Evolutionary conservation across 495 filamentous ascomycete species (phyloP).

Genomic region (Penicillium subrubescens): DNA sequence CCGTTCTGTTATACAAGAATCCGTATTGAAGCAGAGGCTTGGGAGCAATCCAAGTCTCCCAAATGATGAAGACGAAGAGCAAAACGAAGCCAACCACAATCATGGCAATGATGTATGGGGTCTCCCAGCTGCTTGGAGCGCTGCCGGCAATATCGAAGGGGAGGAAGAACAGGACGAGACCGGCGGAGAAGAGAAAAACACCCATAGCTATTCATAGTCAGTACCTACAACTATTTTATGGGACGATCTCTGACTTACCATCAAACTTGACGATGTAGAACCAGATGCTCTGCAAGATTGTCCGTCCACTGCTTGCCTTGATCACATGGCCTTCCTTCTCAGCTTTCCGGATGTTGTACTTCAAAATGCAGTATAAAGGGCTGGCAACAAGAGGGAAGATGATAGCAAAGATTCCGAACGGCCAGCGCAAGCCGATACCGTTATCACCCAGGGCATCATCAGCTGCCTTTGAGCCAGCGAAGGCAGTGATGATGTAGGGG

Average conservation of each 20-base stretch:
- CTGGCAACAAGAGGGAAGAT: constrained; percentile 53
- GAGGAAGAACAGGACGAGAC: constrained; percentile 60
- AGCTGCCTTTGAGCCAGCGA: constrained; percentile 32
- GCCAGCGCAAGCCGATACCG: constrained; percentile 58
- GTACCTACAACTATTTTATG: background rate
- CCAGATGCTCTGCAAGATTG: constrained; percentile 38
- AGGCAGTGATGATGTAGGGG: constrained; percentile 50
- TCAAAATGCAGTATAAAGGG: constrained; percentile 51
- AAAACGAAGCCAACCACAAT: constrained; percentile 56
- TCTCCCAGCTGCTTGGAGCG: constrained; percentile 46
- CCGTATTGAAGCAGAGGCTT: constrained; percentile 54
- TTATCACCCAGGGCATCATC: constrained; percentile 40
- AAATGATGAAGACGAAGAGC: constrained; percentile 54
- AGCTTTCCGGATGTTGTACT: constrained; percentile 56
- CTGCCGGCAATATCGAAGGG: constrained; percentile 54
- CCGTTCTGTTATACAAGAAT: constrained; percentile 60
- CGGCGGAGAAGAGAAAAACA: constrained; percentile 56
- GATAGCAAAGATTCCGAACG: constrained; percentile 59
- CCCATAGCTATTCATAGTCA: constrained; percentile 40
- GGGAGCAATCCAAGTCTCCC: constrained; percentile 56
- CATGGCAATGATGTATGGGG: constrained; percentile 54
- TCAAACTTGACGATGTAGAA: constrained; percentile 61
- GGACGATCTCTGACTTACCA: constrained; percentile 23
- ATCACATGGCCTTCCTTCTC: constrained; percentile 36
- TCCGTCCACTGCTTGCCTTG: constrained; percentile 39